These are phyloP conservation scores for Mycena pura DNA, from an alignment of 768 basidiomycete species.

Conservation along the genomic window DNA sequence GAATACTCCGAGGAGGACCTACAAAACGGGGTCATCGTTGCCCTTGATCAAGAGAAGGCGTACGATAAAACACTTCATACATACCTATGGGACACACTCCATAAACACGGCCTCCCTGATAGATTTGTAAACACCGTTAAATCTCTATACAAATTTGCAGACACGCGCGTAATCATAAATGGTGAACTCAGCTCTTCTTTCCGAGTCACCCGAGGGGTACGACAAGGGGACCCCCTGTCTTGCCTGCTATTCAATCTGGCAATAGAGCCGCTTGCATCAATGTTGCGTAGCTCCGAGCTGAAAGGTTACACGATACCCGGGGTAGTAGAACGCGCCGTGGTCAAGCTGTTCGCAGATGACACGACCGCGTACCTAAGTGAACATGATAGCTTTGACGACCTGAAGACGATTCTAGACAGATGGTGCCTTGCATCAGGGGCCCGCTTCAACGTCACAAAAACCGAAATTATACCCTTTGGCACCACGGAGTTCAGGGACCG, in stretches of 20 bases:
- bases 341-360: slow-evolving; percentile 49
- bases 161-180: slow-evolving; percentile 16
- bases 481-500: slow-evolving; percentile 17
- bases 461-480: slow-evolving; percentile 45
- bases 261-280: slow-evolving; percentile 45
- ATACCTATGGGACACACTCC: slow-evolving; percentile 7
- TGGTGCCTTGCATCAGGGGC: slow-evolving; percentile 51
- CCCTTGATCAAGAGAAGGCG: too few species aligned
- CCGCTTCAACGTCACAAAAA: slow-evolving; percentile 49
- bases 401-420: slow-evolving; percentile 33
- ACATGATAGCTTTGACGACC: slow-evolving; percentile 31
- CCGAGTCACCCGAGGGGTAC: slow-evolving; percentile 18
- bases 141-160: slow-evolving; percentile 22
- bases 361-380: slow-evolving; percentile 43
- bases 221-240: slow-evolving; percentile 46
- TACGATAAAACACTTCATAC: slow-evolving; percentile 30
- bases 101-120: not conserved
- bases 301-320: slow-evolving; percentile 32
- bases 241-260: slow-evolving; percentile 48
- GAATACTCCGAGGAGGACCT: slow-evolving; percentile 8
- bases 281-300: slow-evolving; percentile 37
- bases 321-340: slow-evolving; percentile 29
- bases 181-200: slow-evolving; percentile 21
- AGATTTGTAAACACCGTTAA: slow-evolving; percentile 19
- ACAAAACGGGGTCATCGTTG: slow-evolving; percentile 10